These are phyloP conservation scores for Rhizophora mangle DNA, from an alignment of 345 rosid genomes.

Conservation along the genomic window DNA sequence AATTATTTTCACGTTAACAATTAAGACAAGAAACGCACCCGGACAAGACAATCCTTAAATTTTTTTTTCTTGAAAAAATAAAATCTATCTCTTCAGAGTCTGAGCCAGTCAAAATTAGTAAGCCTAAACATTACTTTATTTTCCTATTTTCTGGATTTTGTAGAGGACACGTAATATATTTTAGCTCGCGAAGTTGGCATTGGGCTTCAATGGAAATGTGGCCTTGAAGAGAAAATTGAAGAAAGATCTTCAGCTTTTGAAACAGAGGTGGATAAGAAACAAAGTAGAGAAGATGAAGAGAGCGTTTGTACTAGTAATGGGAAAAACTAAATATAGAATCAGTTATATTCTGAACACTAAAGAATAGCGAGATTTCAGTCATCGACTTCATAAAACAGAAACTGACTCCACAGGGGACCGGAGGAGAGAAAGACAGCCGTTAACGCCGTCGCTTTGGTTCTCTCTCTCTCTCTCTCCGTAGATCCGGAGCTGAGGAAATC, in stretches of 20 bases:
- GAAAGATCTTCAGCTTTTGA: too few species aligned
- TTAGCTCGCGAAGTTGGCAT: background rate
- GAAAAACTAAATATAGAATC: background rate
- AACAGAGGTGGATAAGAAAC: too few species aligned
- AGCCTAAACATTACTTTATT: too few species aligned
- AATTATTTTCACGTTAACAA: background rate
- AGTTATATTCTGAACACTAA: background rate
- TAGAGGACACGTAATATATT: too few species aligned
- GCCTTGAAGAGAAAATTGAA: conserved; percentile 3
- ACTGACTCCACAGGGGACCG: background rate
- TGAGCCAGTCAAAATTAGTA: too few species aligned
- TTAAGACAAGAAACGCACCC: too few species aligned
- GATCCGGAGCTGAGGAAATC: background rate
- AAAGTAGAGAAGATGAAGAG: too few species aligned
- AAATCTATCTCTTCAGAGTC: too few species aligned
- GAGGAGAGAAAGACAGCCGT: background rate
- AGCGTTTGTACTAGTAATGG: too few species aligned
- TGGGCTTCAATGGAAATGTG: conserved; percentile 5
- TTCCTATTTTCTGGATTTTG: too few species aligned
- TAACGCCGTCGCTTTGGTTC: background rate
- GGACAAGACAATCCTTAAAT: too few species aligned
- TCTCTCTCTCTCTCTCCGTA: background rate
- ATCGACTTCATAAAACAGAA: background rate
- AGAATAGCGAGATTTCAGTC: background rate
- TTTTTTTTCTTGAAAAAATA: too few species aligned